These are phyloP conservation scores for Linaria vulgaris DNA, from an alignment of 257 asterid genomes.

Conservation along the genomic window DNA sequence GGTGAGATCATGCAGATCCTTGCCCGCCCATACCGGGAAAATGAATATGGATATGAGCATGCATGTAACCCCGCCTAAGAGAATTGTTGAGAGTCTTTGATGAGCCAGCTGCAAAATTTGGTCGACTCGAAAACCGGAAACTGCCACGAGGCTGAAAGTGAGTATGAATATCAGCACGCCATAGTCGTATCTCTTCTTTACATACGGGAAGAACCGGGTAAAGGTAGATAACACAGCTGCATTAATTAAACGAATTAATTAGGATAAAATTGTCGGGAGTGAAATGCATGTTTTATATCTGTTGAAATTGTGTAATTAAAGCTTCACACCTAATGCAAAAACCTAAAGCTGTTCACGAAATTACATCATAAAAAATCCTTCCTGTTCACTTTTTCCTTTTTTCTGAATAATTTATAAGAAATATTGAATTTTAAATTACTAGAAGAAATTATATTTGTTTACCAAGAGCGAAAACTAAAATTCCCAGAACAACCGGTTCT, in stretches of 20 bases:
- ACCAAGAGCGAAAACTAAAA: slow-evolving; percentile 66
- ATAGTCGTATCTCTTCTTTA: slow-evolving; percentile 69
- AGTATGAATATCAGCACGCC: slow-evolving; percentile 70
- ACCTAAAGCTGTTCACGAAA: too few species aligned
- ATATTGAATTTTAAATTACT: too few species aligned
- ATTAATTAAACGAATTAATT: background rate
- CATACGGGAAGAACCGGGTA: slow-evolving; percentile 52
- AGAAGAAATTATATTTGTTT: too few species aligned
- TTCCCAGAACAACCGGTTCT: slow-evolving; percentile 63
- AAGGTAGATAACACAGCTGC: slow-evolving; percentile 63
- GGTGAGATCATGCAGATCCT: slow-evolving; percentile 54
- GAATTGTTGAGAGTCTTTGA: slow-evolving; percentile 60
- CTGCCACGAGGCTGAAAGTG: slow-evolving; percentile 71
- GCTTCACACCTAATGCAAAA: too few species aligned
- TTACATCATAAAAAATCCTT: too few species aligned
- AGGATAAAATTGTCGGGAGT: too few species aligned
- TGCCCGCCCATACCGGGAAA: slow-evolving; percentile 91
- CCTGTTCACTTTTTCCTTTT: too few species aligned
- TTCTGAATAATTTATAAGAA: too few species aligned
- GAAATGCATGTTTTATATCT: background rate
- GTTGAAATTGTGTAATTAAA: background rate
- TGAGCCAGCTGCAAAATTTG: slow-evolving; percentile 57
- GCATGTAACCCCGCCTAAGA: slow-evolving; percentile 65
- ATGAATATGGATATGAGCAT: slow-evolving; percentile 50
- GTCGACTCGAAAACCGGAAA: slow-evolving; percentile 65